Conservation (phyloP, 306 rosid species). For the Lathyrus aphaca region DNA sequence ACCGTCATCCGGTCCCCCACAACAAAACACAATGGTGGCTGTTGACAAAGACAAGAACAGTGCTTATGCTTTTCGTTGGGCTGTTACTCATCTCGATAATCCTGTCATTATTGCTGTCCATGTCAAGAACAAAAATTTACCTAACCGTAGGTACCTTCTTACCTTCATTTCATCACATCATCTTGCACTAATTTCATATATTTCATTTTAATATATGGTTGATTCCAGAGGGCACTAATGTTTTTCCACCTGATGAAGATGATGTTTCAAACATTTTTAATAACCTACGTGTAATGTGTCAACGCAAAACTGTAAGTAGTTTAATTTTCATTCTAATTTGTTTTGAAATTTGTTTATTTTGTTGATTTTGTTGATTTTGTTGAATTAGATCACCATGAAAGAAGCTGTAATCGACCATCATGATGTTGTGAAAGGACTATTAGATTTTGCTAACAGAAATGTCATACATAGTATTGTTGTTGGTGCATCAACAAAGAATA, state of each 20-base stretch:
- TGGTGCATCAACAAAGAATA: conserved; percentile 71
- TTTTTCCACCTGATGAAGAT: conserved; percentile 47
- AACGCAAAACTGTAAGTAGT: conserved; percentile 65
- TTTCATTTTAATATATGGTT: too few relatives aligned
- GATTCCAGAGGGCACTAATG: conserved; percentile 48
- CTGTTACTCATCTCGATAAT: conserved; percentile 65
- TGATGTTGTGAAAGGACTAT: conserved; percentile 66
- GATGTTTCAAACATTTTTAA: conserved; percentile 53
- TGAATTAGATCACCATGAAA: conserved; percentile 65
- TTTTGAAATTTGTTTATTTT: background rate
- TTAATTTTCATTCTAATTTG: background rate
- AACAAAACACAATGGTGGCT: conserved; percentile 67
- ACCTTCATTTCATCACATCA: background rate
- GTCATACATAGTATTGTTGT: conserved; percentile 60
- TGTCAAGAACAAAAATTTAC: conserved; percentile 56
- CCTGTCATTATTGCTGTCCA: conserved; percentile 66
- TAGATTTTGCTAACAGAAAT: conserved; percentile 54
- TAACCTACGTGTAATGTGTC: conserved; percentile 59
- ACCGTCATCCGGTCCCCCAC: conserved; percentile 28
- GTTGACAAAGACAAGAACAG: conserved; percentile 87
- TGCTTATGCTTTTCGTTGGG: conserved; percentile 74
- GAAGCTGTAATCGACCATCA: conserved; percentile 69
- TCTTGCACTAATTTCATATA: too few relatives aligned
- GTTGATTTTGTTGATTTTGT: conserved; percentile 29
- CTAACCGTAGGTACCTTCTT: conserved; percentile 79